Base-by-base conservation (phyloP, 2,329 filamentous ascomycete species). In the Xylariales sp. region DNA sequence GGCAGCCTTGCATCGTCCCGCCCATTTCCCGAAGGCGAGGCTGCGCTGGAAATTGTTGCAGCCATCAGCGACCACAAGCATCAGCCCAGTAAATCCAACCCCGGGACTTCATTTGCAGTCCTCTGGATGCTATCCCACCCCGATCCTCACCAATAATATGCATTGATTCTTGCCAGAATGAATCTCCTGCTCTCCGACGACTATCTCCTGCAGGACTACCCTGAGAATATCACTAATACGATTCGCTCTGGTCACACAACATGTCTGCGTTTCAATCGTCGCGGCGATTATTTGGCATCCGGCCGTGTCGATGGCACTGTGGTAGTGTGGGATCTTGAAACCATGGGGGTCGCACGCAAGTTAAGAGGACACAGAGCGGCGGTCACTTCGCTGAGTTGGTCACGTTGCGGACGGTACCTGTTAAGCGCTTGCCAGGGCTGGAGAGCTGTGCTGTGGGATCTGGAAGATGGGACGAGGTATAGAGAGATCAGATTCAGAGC, bases 261-360 rank as follows among this genome's bases (percentile, higher is more conserved):
- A 49, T 80, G 76, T 54, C 66, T 83, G 45, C 88, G 91, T 48
- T 98, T 98, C 74, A 96, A 91, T 57, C 87, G 89, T 57, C 87
- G 83, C 57, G 93, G 93, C 62, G 91, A 98, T 64, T 90, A 93
- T 53, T 81, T 98, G 46, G 93, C 93, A 30, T 95, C 90, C 20
- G 93, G 93, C 47, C 83, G 93, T 57, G 87, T 89, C 45, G 93
- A 98, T 66, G 93, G 93, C 49, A 93, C 88, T 5, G 85, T 98
- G 28, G 88, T 95, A 39, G 85, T 98, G 32, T 98, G 95, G 75
- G 93, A 98, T 58, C 80, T 97, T 34, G 94, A 98, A 65, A 98
- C 94, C 8, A 95, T 94, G 74, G 91, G 93, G 25, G 88, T 97
- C 5, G 93, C 93, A 41, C 84, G 89, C 56, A 98, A 97, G 66